Base-by-base conservation (phyloP, 495 filamentous ascomycete species). In the Chaetomidium leptoderma region DNA sequence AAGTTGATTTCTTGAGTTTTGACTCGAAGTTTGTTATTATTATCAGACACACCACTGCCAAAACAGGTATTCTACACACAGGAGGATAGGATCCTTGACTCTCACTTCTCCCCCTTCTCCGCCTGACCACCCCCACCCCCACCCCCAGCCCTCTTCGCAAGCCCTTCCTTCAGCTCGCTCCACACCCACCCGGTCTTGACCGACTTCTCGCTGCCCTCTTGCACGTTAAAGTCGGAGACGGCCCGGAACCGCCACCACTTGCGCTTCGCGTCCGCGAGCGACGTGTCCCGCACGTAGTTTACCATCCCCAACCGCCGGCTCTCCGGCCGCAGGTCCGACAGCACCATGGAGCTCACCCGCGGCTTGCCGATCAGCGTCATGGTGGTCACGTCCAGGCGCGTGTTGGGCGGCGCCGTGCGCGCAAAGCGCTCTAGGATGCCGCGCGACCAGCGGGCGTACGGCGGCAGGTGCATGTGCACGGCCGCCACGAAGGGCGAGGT, bases 401-500 rank as follows among this genome's bases (percentile, higher is more conserved):
- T 84, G 9, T 78, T 76, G 0, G 83, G 77, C 3, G 89, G 85
- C 0, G 89, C 72, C 26, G 77, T 78, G 49, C 78, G 77, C 0
- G 78, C 77, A 66, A 87, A 95, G 24, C 82, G 80, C 29, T 83
- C 59, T n/a, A 90, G 76, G 53, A 79, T 72, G 13, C 87, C 84
- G n/a, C 76, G 76, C 0, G 88, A 91, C 33, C 74, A 72, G 13
- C 89, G 83, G n/a, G 86, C 87, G 66, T 82, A 85, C 4, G 78
- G 70, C 7, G 89, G 89, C 11, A 91, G 73, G 24, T 80, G 79
- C 32, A 92, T 71, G 68, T 89, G 86, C 52, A 90, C 72, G 57
- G 83, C 83, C n/a, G 83, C 82, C 2, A 91, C 87, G 63, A 85
- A 89, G 8, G 89, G 86, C 4, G 81, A 75, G 2, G 82, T 82